Conservation (phyloP, 805 yeast species). For the Hanseniaspora taiwanica region DNA sequence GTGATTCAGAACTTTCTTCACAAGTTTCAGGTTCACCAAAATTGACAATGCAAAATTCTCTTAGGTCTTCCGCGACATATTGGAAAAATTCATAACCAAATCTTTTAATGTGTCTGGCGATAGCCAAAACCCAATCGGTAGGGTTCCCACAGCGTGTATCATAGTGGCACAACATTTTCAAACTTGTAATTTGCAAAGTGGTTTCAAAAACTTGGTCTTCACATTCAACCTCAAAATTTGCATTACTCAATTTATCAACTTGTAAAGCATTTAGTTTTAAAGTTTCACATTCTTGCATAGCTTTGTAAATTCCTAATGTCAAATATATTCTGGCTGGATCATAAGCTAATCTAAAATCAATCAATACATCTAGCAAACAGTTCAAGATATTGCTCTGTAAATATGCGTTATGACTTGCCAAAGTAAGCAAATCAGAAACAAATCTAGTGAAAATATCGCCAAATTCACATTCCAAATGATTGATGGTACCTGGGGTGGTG, state of each 20-base stretch:
- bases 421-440: conserved; percentile 20
- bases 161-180: conserved; percentile 27
- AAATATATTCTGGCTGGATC: conserved; percentile 61
- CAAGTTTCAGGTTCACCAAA: conserved; percentile 14
- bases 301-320: conserved; percentile 42
- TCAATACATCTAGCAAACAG: conserved; percentile 34
- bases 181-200: conserved; percentile 36
- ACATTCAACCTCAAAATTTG: conserved; percentile 25
- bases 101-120: conserved; percentile 26
- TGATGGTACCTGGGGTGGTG: neutral
- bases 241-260: conserved; percentile 15
- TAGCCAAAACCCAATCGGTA: conserved; percentile 21
- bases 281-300: conserved; percentile 25
- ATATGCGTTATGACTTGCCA: neutral
- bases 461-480: conserved; percentile 36
- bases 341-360: conserved; percentile 36
- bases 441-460: conserved; percentile 40
- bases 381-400: conserved; percentile 10
- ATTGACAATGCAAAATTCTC: conserved; percentile 28
- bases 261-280: conserved; percentile 17
- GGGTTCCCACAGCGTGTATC: conserved; percentile 11
- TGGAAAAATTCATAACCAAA: conserved; percentile 22
- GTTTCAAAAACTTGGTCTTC: conserved; percentile 44
- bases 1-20: conserved; percentile 1
- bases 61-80: conserved; percentile 21